Evolutionary conservation across 306 rosid species (phyloP), one percentile per base, ranked within the genome.

Genomic region (Ochetophila trinervis): DNA sequence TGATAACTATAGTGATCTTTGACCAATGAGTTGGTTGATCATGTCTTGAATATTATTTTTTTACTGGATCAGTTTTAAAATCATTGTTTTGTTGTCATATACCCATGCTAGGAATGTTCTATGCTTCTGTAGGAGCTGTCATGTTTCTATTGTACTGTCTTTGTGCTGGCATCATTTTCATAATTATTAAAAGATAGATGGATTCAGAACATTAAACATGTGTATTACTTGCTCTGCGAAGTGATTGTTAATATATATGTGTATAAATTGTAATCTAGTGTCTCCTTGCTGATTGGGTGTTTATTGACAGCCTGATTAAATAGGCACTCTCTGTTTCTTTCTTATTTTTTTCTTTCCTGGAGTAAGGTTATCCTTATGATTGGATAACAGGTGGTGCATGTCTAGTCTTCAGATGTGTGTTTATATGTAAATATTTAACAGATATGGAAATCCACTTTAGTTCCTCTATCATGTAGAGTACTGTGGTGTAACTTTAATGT

Each of bases 1-100:
- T 65, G 67, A 59, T 34, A 53, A 42, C 74, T 44, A 65, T 63
- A 63, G 52, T 55, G 57, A 21, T 67, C 24, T 54, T 35, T 66
- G 71, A 54, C 73, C 80, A 22, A 60, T 45, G 42, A 52, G 18
- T 35, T 20, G 56, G 52, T 55, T 55, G 36, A 12, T 74, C 40
- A 60, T 27, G 58, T 69, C 66, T 63, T 70, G 53, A 65, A 54
- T 21, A 6, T 7, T 75, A 34, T 18, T 20, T 75, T 57, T 22
- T n/a, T n/a, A n/a, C 54, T 56, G 35, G 45, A 49, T 48, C 56
- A 34, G 15, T 27, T 36, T 53, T 62, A 24, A 73, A 53, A 42
- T 48, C 30, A 1, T 56, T n/a, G 61, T 34, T 44, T 32, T 34
- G 42, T 66, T 8, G 23, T 4, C 11, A 12, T 66, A 15, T 14